Conservation (phyloP, 345 rosid genomes). For the Dipteronia dyeriana region DNA sequence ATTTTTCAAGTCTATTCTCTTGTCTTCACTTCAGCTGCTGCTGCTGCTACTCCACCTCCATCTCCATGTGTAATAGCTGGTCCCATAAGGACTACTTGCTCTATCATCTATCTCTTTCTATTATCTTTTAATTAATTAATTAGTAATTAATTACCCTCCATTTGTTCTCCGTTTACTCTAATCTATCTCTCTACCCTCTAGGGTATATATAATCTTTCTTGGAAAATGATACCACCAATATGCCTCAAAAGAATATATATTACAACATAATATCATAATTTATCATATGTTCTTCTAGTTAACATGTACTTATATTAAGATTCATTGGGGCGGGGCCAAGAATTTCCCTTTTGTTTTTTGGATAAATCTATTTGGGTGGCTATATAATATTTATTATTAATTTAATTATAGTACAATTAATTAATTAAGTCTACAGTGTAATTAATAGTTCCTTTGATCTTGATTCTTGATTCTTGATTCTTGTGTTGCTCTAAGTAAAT, state of each 20-base stretch:
- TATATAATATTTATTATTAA: no score
- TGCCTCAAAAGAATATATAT: slow-evolving; percentile 10
- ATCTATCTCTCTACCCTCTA: slow-evolving; percentile 35
- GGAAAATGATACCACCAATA: slow-evolving; percentile 45
- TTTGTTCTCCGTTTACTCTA: not conserved
- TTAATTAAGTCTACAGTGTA: no score
- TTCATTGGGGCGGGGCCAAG: not conserved
- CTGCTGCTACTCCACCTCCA: slow-evolving; percentile 3
- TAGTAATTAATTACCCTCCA: slow-evolving; percentile 14
- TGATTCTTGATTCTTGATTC: not conserved
- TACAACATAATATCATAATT: not conserved
- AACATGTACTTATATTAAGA: not conserved
- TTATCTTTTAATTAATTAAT: no score
- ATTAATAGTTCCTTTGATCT: not conserved
- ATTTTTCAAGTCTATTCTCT: slow-evolving; percentile 10
- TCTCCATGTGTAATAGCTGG: no score
- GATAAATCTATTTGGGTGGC: not conserved
- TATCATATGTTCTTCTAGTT: not conserved
- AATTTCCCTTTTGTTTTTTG: not conserved
- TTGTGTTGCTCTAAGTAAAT: not conserved
- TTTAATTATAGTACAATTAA: no score
- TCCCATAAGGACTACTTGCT: no score
- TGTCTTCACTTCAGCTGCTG: not conserved
- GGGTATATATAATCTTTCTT: slow-evolving; percentile 40
- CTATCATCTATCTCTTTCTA: not conserved